phyloP scores from a whole-genome alignment of 2,329 filamentous ascomycete species.

The Ophiobolus disseminans region DNA sequence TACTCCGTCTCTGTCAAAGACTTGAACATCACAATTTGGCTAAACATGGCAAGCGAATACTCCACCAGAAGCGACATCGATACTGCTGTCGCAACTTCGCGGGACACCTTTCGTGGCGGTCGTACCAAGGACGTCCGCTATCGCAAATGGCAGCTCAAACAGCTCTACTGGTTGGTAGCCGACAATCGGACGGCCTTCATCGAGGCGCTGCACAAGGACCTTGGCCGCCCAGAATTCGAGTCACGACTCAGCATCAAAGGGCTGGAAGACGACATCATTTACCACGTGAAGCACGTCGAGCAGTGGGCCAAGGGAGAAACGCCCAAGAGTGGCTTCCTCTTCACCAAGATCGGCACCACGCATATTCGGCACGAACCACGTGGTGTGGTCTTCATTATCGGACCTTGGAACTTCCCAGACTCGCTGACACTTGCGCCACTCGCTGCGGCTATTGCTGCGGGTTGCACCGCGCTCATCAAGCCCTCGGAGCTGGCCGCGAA shows the following conservation, averaged over 20 bases:
- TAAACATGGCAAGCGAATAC: no score
- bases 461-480: conserved; percentile 1
- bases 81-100: not conserved
- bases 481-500: not conserved
- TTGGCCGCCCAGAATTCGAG: conserved; percentile 1
- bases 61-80: not conserved
- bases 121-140: conserved; percentile 4
- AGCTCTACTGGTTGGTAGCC: conserved; percentile 3
- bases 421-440: not conserved
- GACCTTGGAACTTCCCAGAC: conserved; percentile 3
- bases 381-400: conserved; percentile 1
- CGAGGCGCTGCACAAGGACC: not conserved
- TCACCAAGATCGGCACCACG: not conserved
- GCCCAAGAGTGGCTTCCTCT: not conserved
- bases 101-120: not conserved
- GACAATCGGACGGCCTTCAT: not conserved
- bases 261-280: not conserved
- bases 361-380: conserved; percentile 3
- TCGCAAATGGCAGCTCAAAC: conserved; percentile 5
- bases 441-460: conserved; percentile 1
- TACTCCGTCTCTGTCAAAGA: no score
- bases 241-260: not conserved
- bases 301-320: conserved; percentile 1
- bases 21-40: no score
- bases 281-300: conserved; percentile 2